Evolutionary conservation across 257 asterid genomes (phyloP).

Genomic region (Plantago elongata): DNA sequence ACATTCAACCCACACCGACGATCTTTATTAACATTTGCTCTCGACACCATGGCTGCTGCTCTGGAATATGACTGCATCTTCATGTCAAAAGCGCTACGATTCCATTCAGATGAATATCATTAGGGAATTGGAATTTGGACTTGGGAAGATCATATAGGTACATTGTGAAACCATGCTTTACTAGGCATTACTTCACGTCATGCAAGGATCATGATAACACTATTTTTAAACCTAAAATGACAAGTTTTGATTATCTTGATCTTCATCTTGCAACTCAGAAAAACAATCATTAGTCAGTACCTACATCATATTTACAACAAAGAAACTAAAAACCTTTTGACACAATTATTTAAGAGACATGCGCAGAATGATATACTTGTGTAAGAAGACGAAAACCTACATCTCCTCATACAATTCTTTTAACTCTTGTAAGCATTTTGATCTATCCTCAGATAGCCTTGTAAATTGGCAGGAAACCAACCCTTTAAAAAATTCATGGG

Average conservation of each 20-base stretch:
- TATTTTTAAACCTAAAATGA: conserved; percentile 61
- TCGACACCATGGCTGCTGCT: too few relatives aligned
- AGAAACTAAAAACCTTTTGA: not conserved
- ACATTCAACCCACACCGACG: too few relatives aligned
- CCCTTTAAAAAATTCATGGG: too few relatives aligned
- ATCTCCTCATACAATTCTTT: conserved; percentile 74
- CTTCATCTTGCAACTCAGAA: conserved; percentile 82
- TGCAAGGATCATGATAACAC: conserved; percentile 10
- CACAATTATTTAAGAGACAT: conserved; percentile 8
- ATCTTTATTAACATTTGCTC: too few relatives aligned
- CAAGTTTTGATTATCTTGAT: conserved; percentile 65
- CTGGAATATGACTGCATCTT: too few relatives aligned
- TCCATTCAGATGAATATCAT: too few relatives aligned
- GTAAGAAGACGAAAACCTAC: conserved; percentile 44
- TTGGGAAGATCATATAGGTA: too few relatives aligned
- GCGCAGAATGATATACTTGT: conserved; percentile 14
- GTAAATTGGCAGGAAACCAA: too few relatives aligned
- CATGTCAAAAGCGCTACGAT: too few relatives aligned
- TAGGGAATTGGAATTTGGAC: too few relatives aligned
- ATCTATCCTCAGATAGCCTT: conserved; percentile 59
- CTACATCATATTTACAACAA: conserved; percentile 40
- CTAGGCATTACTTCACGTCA: conserved; percentile 4
- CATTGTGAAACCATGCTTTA: too few relatives aligned
- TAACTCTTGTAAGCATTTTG: conserved; percentile 62
- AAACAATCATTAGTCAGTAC: conserved; percentile 79